A percentile compares a stretch with the other conserved stretches of the same genome.
Evolutionary conservation across 805 yeast species (phyloP).

Genomic region (Wickerhamiella spandovensis): DNA sequence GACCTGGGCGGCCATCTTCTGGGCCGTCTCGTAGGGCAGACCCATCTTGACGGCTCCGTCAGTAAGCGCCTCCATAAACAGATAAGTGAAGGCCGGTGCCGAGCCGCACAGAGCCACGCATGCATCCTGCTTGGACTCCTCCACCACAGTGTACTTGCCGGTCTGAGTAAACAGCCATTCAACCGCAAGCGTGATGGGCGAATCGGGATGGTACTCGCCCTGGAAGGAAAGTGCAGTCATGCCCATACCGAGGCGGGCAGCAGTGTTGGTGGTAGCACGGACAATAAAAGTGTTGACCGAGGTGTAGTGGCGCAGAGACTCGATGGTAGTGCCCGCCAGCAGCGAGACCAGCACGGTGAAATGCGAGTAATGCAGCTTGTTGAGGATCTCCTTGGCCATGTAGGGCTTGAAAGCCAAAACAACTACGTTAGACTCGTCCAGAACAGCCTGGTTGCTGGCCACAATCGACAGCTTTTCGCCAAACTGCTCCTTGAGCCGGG

Average conservation of each 20-base stretch:
- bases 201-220: conserved; percentile 27
- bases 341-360: conserved; percentile 61
- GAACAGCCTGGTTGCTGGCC: conserved; percentile 42
- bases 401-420: conserved; percentile 85
- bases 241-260: conserved; percentile 85
- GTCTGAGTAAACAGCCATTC: conserved; percentile 31
- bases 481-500: conserved; percentile 36
- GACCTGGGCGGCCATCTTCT: conserved; percentile 81
- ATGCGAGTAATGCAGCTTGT: conserved; percentile 30
- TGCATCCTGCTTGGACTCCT: conserved; percentile 88
- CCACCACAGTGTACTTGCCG: conserved; percentile 29
- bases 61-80: conserved; percentile 80
- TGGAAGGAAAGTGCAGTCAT: conserved; percentile 86
- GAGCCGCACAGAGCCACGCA: conserved; percentile 93
- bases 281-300: conserved; percentile 39
- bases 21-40: conserved; percentile 70
- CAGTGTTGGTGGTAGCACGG: conserved; percentile 97
- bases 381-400: conserved; percentile 49
- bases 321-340: conserved; percentile 86
- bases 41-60: conserved; percentile 96
- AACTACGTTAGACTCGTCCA: conserved; percentile 50
- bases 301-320: conserved; percentile 36
- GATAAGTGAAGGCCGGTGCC: conserved; percentile 86
- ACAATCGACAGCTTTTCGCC: conserved; percentile 38
- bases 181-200: conserved; percentile 22